Evolutionary conservation across 2,329 filamentous ascomycete species (phyloP), one percentile per base, ranked within the genome.

Genomic region (Penicillium sp.): DNA sequence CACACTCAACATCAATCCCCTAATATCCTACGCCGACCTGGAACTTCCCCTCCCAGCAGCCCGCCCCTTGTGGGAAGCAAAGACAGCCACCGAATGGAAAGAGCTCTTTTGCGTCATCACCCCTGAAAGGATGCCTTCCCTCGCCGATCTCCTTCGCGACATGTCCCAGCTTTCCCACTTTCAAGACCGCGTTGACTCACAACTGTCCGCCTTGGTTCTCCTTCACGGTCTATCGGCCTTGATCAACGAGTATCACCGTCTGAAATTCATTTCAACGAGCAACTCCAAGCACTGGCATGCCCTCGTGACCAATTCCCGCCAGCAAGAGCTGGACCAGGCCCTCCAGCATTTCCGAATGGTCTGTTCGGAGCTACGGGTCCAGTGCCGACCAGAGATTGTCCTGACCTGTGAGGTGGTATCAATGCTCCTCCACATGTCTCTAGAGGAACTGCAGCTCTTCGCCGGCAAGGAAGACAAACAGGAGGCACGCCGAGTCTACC

Each of bases 1-100:
- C 77, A 85, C 86, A 1, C 80, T 89, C 4, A 78, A 89, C 55
- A 86, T 84, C 22, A 87, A 84, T 59, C 86, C 88, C 0, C 77
- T 86, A 20, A 85, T 91, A 63, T 89, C 88, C 0, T 91, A 90
- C 67, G 82, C 87, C 0, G 89, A 91, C 67, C 76, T 91, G 51
- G 84, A 84, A 4, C 75, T 91, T 2, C 87, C 88, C 1, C 73
- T 92, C 0, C 89, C 89, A 0, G 84, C 84, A 60, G 78, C 84
- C 0, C 81, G 83, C 55, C 80, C 83, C 12, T 72, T 92, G 1
- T 92, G 89, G 89, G 81, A 85, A 50, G 88, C 89, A 1, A 81
- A 82, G 34, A 83, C 82, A 0, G 87, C 89, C 1, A 69, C 77
- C 17, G 83, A 86, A 61, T 92, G 90, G 88, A 90, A 89, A 70